These are phyloP conservation scores for Begonia masoniana DNA, from an alignment of 306 rosid species.

Conservation along the genomic window DNA sequence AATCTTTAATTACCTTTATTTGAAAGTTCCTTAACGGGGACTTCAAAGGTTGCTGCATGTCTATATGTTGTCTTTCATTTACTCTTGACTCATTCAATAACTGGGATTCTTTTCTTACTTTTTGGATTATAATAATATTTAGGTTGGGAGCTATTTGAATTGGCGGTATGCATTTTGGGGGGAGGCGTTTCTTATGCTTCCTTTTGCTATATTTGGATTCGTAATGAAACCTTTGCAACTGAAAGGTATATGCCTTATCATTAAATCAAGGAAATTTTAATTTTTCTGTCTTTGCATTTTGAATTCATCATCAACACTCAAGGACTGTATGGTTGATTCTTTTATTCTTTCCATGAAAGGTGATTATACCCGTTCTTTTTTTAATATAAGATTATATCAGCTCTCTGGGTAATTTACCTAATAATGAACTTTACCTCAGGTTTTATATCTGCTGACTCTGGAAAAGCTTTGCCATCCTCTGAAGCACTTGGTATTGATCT, in stretches of 20 bases:
- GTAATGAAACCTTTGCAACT: slow-evolving; percentile 60
- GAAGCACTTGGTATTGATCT: slow-evolving; percentile 8
- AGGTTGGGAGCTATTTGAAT: slow-evolving; percentile 51
- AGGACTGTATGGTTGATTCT: too few species aligned
- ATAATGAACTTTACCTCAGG: slow-evolving; percentile 26
- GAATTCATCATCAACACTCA: too few species aligned
- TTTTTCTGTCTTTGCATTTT: not conserved
- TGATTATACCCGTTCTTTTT: too few species aligned
- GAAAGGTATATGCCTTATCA: slow-evolving; percentile 35
- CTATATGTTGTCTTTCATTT: too few species aligned
- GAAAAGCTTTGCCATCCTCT: slow-evolving; percentile 16
- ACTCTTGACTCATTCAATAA: too few species aligned
- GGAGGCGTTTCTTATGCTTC: slow-evolving; percentile 67
- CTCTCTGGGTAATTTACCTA: not conserved
- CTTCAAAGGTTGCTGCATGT: too few species aligned
- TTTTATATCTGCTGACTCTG: slow-evolving; percentile 29
- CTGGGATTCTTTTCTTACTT: not conserved
- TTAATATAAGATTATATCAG: not conserved
- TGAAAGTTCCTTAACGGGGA: too few species aligned
- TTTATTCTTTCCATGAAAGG: too few species aligned
- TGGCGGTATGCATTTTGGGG: slow-evolving; percentile 76
- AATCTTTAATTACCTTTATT: too few species aligned
- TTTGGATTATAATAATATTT: slow-evolving; percentile 8
- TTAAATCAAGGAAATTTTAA: not conserved
- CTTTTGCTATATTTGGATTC: slow-evolving; percentile 65